A percentile compares a stretch with the other conserved stretches of the same genome.
These are phyloP conservation scores for Aechmea fasciata DNA, from an alignment of 176 grass and related monocot species.

Conservation along the genomic window DNA sequence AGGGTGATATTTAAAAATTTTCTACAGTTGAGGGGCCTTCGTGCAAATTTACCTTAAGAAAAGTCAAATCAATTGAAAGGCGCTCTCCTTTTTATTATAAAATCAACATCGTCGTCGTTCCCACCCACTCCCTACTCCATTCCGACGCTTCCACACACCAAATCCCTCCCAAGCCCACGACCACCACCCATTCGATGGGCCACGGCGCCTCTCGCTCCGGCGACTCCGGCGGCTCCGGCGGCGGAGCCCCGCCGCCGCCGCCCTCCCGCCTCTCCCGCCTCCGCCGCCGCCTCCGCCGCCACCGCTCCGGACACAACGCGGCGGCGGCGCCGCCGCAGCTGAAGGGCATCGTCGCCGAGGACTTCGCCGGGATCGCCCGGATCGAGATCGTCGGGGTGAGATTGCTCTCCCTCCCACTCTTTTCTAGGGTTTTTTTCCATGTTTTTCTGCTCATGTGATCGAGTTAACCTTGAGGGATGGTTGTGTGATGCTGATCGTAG, in stretches of 20 bases:
- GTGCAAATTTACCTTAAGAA: no score
- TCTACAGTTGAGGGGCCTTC: no score
- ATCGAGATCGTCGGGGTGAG: constrained; percentile 61
- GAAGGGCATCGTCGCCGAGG: constrained; percentile 31
- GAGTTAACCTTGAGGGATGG: constrained; percentile 2
- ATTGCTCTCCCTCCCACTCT: background rate
- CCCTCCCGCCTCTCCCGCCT: constrained; percentile 66
- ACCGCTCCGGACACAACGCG: constrained; percentile 17
- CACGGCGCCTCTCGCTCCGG: constrained; percentile 31
- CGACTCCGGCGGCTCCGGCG: constrained; percentile 16
- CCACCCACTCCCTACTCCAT: no score
- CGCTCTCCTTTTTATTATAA: no score
- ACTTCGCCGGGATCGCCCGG: constrained; percentile 87
- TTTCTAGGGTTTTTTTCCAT: background rate
- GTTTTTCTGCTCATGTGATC: background rate
- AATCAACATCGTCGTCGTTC: no score
- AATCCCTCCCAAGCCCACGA: no score
- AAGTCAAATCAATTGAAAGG: no score
- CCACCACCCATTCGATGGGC: constrained; percentile 29
- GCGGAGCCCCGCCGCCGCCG: constrained; percentile 6
- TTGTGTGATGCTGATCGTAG: constrained; percentile 25
- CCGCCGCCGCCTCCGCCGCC: constrained; percentile 50
- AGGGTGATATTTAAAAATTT: no score
- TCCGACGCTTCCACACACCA: no score
- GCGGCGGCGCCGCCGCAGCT: background rate